Evolutionary conservation across 1,139 yeast species (phyloP).

Genomic region (Taphrina wiesneri): DNA sequence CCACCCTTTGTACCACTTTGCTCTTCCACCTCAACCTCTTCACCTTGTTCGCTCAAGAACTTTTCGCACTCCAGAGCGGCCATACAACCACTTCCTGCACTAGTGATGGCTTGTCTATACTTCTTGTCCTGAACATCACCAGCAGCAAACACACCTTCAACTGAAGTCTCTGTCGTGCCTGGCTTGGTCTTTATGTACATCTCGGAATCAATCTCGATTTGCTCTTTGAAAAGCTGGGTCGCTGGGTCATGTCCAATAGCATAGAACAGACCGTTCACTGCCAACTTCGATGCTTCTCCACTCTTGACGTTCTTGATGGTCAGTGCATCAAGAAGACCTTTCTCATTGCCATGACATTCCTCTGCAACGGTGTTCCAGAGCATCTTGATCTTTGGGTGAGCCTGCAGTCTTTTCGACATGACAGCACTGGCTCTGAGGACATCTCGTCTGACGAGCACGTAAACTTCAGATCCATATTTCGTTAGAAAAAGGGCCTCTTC

Average conservation of each 20-base stretch:
- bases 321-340: constrained; percentile 55
- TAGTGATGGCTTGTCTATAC: constrained; percentile 98
- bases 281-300: constrained; percentile 64
- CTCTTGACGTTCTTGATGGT: constrained; percentile 70
- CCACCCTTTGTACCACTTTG: constrained; percentile 15
- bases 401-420: constrained; percentile 88
- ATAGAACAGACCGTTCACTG: constrained; percentile 89
- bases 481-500: constrained; percentile 97
- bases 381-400: constrained; percentile 85
- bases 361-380: constrained; percentile 80
- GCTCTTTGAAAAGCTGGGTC: constrained; percentile 72
- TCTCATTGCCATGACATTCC: constrained; percentile 72
- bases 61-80: constrained; percentile 96
- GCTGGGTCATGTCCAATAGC: constrained; percentile 99
- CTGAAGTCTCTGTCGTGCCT: constrained; percentile 83
- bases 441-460: constrained; percentile 89
- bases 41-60: constrained; percentile 69
- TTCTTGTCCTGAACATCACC: constrained; percentile 98
- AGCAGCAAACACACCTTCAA: constrained; percentile 93
- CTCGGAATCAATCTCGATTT: constrained; percentile 77
- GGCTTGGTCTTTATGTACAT: constrained; percentile 89
- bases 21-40: constrained; percentile 30
- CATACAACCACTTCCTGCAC: constrained; percentile 99
- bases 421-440: constrained; percentile 89
- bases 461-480: constrained; percentile 94